Conservation (phyloP, 1,284 basidiomycete genomes). For the Amylostereum areolatum region DNA sequence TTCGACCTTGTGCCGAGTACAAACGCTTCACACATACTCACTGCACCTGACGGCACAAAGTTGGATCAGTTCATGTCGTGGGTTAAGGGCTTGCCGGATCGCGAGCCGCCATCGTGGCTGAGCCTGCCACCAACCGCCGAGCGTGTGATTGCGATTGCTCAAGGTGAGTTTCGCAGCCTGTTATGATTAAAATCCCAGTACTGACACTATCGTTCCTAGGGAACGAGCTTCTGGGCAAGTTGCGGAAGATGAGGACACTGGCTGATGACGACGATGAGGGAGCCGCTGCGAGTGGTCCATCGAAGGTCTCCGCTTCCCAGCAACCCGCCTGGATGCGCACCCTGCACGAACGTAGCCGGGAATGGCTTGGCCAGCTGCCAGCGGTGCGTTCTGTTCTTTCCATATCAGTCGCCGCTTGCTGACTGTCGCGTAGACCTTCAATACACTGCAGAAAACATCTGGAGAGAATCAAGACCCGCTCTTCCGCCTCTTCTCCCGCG, state of each 20-base stretch:
- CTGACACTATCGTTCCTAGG: conserved; percentile 39
- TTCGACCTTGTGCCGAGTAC: conserved; percentile 79
- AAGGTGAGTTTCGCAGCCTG: conserved; percentile 52
- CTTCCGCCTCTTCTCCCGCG: conserved; percentile 84
- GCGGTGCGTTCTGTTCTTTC: conserved; percentile 39
- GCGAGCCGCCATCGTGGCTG: conserved; percentile 90
- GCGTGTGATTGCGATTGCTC: conserved; percentile 82
- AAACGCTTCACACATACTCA: conserved; percentile 52
- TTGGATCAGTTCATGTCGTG: conserved; percentile 85
- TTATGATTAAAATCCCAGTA: conserved; percentile 8
- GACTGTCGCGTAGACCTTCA: conserved; percentile 46
- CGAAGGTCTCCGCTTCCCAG: conserved; percentile 57
- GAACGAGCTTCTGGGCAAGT: conserved; percentile 74
- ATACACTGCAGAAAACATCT: conserved; percentile 54
- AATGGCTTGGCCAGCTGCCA: conserved; percentile 79
- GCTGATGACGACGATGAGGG: conserved; percentile 82
- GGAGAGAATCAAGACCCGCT: conserved; percentile 78
- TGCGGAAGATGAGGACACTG: conserved; percentile 89
- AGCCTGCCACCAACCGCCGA: conserved; percentile 88
- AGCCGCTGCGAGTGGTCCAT: conserved; percentile 38
- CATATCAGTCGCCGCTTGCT: conserved; percentile 8
- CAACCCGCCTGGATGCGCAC: conserved; percentile 93
- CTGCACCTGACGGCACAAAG: conserved; percentile 86
- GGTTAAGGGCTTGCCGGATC: conserved; percentile 82
- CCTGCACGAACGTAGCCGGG: conserved; percentile 71